Percentiles rank a stretch among this genome's conserved stretches.
Conservation (phyloP, 2,329 filamentous ascomycete genomes). For the Monosporascus sp. region DNA sequence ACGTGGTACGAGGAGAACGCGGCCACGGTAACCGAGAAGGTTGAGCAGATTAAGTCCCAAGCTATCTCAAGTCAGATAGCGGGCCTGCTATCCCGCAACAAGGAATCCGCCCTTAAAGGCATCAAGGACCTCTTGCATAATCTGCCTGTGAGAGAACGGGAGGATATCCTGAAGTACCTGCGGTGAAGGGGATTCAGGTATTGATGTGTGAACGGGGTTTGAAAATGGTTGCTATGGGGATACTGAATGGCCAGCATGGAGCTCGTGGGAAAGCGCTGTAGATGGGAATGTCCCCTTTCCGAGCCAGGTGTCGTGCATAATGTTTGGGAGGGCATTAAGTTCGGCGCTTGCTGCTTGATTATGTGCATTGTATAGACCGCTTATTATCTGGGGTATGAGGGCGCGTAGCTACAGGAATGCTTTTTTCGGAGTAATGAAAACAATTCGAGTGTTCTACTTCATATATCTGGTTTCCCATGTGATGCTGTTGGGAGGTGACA, state of each 20-base stretch:
- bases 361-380: not conserved
- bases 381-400: too few relatives aligned
- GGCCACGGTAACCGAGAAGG: slow-evolving; percentile 74
- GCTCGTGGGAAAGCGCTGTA: too few relatives aligned
- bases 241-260: too few relatives aligned
- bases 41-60: slow-evolving; percentile 78
- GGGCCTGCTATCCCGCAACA: slow-evolving; percentile 39
- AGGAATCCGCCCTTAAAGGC: slow-evolving; percentile 73
- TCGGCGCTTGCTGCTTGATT: not conserved
- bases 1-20: slow-evolving; percentile 96
- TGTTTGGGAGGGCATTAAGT: not conserved
- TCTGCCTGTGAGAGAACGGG: slow-evolving; percentile 82
- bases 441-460: too few relatives aligned
- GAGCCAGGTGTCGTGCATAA: not conserved
- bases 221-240: not conserved
- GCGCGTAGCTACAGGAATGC: too few relatives aligned
- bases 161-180: slow-evolving; percentile 65
- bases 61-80: slow-evolving; percentile 46
- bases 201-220: not conserved
- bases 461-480: too few relatives aligned
- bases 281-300: not conserved
- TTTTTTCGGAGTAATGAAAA: too few relatives aligned
- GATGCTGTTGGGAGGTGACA: too few relatives aligned
- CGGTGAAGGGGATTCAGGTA: slow-evolving; percentile 26
- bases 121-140: slow-evolving; percentile 80